A percentile compares a stretch with the other conserved stretches of the same genome.
phyloP scores from a whole-genome alignment of 129 eudicot species.

The Flaveria bidentis region DNA sequence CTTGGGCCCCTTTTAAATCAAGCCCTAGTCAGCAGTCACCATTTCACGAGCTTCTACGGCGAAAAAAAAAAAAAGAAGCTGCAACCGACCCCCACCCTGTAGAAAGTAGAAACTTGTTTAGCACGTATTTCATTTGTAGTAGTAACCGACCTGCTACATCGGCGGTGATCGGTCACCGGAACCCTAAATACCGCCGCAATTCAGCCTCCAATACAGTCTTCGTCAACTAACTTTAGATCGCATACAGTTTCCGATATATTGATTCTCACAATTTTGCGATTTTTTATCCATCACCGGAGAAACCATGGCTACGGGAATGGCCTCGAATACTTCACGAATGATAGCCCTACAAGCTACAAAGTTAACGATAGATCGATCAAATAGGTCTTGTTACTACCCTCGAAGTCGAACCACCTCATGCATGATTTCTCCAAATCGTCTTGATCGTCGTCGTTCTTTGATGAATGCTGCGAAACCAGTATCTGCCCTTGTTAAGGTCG shows the following conservation, averaged over 20 bases:
- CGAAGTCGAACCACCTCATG: slow-evolving; percentile 1
- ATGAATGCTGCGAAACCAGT: slow-evolving; percentile 18
- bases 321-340: slow-evolving; percentile 16
- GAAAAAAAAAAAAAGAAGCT: neutral
- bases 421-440: neutral
- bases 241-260: neutral
- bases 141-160: neutral
- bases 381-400: neutral
- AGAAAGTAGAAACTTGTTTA: neutral
- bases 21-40: neutral
- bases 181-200: neutral
- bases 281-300: neutral
- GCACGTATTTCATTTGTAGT: neutral
- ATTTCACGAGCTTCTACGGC: neutral
- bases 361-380: neutral
- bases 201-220: neutral
- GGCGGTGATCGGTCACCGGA: neutral
- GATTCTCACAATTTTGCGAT: neutral
- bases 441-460: neutral
- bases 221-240: neutral
- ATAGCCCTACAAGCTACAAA: slow-evolving; percentile 8
- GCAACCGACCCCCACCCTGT: neutral
- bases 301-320: slow-evolving; percentile 16
- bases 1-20: neutral
- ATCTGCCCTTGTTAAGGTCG: slow-evolving; percentile 30